Base-by-base conservation (phyloP, 78 protist species). In the Trichosphaerium sp. region DNA sequence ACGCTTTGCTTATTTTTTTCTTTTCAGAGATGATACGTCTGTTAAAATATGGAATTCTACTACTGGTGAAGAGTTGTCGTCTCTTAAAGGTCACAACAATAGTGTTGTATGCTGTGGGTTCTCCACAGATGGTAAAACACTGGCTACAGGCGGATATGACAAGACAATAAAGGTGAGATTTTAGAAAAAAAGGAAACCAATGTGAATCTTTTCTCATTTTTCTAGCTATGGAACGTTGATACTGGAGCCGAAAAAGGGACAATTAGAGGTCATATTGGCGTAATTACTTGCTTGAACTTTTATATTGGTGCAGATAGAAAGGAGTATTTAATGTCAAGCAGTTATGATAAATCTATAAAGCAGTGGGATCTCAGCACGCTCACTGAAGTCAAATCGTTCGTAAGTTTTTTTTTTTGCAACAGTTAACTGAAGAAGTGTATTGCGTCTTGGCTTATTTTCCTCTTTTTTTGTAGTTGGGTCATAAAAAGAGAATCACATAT, bases 71-170 rank as follows among this genome's bases (percentile, higher is more conserved):
- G 83, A 75, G 31, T 1, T 66, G 6, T 52, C 38, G 11, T 47
- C 82, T 14, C 60, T 78, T 32, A 74, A 79, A 1, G 69, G 65
- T 23, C 89, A 84, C 67, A 34, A 60, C 12, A 49, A 51, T 39
- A 69, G 84, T 67, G 77, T 84, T 8, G 40, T 60, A 25, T 43
- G 67, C 4, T 38, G 67, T 23, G 65, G 78, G 1, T 84, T 78
- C 52, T 49, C 69, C 18, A 55, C 23, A 12, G 88, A 83, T 55
- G 74, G 77, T 35, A 56, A 65, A 25, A 21, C 66, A 1, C 38
- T 83, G 28, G 88, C 78, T 18, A 56, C 80, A 4, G 28, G 75
- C 28, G n/a, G 65, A n/a, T 81, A 69, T 75, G 88, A 83, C 60
- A 49, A 65, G 18, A 54, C 72, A 7, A 62, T 59, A 0, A 58